A percentile compares a stretch with the other conserved stretches of the same genome.
phyloP scores from a whole-genome alignment of 345 rosid genomes.

The Psidium friedrichsthalianum region DNA sequence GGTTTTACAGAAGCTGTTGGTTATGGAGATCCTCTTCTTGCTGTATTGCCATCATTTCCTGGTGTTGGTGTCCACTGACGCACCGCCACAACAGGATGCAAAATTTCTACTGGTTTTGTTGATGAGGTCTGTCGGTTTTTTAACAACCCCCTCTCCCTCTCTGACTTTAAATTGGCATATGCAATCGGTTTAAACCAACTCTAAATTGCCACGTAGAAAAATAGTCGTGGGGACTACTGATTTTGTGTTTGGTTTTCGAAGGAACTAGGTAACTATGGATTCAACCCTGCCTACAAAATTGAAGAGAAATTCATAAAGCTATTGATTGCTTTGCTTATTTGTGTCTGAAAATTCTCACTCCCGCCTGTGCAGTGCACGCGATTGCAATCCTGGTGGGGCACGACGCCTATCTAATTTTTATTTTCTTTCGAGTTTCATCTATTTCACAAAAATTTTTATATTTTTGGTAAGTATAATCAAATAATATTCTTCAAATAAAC shows the following conservation, averaged over 20 bases:
- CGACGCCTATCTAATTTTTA: background rate
- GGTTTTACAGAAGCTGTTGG: constrained; percentile 59
- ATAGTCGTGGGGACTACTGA: background rate
- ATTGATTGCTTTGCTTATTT: background rate
- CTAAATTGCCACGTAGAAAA: background rate
- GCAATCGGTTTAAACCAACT: background rate
- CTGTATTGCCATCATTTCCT: constrained; percentile 73
- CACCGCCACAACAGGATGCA: background rate
- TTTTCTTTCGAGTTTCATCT: background rate
- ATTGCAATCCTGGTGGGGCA: background rate
- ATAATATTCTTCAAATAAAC: too few species aligned
- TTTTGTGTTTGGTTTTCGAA: background rate
- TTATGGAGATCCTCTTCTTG: constrained; percentile 77
- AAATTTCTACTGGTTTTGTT: background rate
- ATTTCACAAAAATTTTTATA: too few species aligned
- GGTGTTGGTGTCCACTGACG: constrained; percentile 12
- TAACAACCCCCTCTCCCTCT: background rate
- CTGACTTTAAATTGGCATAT: background rate
- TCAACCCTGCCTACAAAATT: background rate
- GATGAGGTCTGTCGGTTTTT: background rate
- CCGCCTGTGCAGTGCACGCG: background rate
- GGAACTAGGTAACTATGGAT: background rate
- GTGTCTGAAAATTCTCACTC: background rate
- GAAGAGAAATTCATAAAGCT: background rate
- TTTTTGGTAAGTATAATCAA: too few species aligned